These are phyloP conservation scores for Xylaria flabelliformis DNA, from an alignment of 495 filamentous ascomycete species.

Conservation along the genomic window DNA sequence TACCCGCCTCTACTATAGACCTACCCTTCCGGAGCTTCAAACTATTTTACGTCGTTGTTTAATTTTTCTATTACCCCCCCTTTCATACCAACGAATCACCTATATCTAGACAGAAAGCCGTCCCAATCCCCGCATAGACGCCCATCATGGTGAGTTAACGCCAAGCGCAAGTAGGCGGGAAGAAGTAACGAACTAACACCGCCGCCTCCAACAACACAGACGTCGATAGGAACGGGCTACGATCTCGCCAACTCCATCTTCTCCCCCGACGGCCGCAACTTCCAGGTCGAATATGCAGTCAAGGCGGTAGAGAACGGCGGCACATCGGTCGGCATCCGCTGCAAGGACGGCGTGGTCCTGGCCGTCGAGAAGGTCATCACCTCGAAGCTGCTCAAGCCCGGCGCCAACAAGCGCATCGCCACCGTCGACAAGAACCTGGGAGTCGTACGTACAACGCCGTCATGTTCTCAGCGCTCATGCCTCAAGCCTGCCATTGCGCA, in stretches of 20 bases:
- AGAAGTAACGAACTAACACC: background rate
- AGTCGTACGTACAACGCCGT: conserved; percentile 65
- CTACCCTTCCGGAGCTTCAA: background rate
- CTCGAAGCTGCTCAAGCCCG: conserved; percentile 91
- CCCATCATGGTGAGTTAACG: conserved; percentile 20
- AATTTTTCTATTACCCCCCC: too few species aligned
- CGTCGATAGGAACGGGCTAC: conserved; percentile 99
- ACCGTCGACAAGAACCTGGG: conserved; percentile 94
- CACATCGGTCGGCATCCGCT: conserved; percentile 94
- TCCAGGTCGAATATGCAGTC: conserved; percentile 98
- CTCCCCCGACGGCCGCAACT: conserved; percentile 97
- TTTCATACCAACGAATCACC: background rate
- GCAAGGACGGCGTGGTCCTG: conserved; percentile 95
- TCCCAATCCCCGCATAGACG: background rate
- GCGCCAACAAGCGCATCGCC: conserved; percentile 94
- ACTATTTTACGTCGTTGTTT: background rate
- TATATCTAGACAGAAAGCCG: background rate
- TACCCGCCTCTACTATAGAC: conserved; percentile 16
- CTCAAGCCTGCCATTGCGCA: background rate
- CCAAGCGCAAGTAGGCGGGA: background rate
- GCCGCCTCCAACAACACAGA: conserved; percentile 58
- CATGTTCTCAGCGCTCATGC: background rate
- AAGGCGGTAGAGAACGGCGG: conserved; percentile 99
- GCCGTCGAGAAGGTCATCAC: conserved; percentile 95
- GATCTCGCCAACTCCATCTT: conserved; percentile 99